A percentile compares a stretch with the other conserved stretches of the same genome.
Conservation (phyloP, 306 rosid genomes). For the Vigna trinervia region DNA sequence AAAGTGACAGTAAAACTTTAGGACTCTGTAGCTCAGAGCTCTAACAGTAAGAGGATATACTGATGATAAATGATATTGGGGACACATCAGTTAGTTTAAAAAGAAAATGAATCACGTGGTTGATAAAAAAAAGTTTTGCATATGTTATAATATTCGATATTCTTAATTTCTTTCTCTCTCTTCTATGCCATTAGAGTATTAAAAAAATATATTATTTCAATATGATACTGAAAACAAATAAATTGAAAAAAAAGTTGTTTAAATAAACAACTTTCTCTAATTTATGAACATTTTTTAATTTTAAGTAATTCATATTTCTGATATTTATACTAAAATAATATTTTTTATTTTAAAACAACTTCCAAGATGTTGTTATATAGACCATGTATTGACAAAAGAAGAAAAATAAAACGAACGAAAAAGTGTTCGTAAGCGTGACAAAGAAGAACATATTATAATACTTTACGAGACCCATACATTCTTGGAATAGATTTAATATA, state of each 20-base stretch:
- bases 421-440: neutral
- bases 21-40: constrained; percentile 1
- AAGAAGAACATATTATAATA: neutral
- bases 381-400: neutral
- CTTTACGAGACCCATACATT: neutral
- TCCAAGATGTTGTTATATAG: no score
- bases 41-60: neutral
- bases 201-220: no score
- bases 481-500: neutral
- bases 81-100: neutral
- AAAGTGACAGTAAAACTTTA: neutral
- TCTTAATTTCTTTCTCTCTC: neutral
- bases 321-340: no score
- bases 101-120: neutral
- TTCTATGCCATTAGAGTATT: neutral
- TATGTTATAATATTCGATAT: neutral
- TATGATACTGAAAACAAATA: no score
- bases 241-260: no score
- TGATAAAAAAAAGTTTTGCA: neutral
- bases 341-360: no score
- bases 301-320: no score
- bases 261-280: no score
- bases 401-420: neutral
- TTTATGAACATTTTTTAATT: no score
- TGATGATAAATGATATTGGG: neutral